These are phyloP conservation scores for Albugo candida DNA, from an alignment of 352 stramenopile species.

Conservation along the genomic window DNA sequence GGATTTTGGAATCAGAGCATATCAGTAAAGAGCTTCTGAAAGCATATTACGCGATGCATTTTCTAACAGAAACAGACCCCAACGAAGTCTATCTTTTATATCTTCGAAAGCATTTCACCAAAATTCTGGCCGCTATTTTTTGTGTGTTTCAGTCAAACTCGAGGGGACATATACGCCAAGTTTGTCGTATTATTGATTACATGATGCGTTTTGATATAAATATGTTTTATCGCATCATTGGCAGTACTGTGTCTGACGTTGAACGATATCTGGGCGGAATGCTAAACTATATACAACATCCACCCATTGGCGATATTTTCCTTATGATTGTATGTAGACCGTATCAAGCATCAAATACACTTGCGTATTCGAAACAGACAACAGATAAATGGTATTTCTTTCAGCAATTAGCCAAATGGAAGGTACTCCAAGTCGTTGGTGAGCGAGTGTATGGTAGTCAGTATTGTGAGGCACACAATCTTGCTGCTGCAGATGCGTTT, in stretches of 20 bases:
- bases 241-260: slow-evolving; percentile 29
- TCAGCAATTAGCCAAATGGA: slow-evolving; percentile 68
- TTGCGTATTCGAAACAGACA: slow-evolving; percentile 42
- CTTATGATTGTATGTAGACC: slow-evolving; percentile 74
- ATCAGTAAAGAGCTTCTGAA: slow-evolving; percentile 45
- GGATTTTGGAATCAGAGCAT: slow-evolving; percentile 11
- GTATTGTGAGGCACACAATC: slow-evolving; percentile 44
- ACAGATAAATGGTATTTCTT: slow-evolving; percentile 82
- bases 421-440: slow-evolving; percentile 67
- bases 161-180: slow-evolving; percentile 66
- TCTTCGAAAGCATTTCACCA: slow-evolving; percentile 51
- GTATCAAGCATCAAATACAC: slow-evolving; percentile 46
- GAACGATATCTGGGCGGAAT: slow-evolving; percentile 71
- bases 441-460: slow-evolving; percentile 48
- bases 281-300: slow-evolving; percentile 59
- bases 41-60: slow-evolving; percentile 76
- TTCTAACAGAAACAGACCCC: slow-evolving; percentile 74
- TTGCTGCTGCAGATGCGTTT: slow-evolving; percentile 75
- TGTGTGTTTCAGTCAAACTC: slow-evolving; percentile 47
- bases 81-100: slow-evolving; percentile 64
- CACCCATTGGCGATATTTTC: slow-evolving; percentile 70
- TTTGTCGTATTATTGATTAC: slow-evolving; percentile 74
- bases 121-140: slow-evolving; percentile 69
- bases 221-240: slow-evolving; percentile 75
- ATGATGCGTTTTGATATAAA: slow-evolving; percentile 71